Percentiles rank a stretch among this genome's conserved stretches.
Evolutionary conservation across 2,329 filamentous ascomycete genomes (phyloP).

Genomic region (Nemania serpens): DNA sequence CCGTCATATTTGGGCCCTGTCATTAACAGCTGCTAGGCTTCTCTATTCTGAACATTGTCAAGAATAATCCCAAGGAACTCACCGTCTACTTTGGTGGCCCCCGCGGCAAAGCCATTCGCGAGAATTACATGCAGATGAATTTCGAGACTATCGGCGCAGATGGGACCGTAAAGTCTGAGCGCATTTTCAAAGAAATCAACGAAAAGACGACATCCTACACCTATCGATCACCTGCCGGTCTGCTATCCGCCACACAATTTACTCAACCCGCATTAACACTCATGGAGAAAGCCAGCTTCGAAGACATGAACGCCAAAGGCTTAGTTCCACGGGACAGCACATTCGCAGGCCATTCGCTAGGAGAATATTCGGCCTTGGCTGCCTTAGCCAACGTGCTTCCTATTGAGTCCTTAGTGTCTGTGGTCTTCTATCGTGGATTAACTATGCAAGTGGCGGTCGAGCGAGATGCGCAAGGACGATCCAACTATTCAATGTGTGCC

Average conservation of each 20-base stretch:
- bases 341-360: conserved; percentile 96
- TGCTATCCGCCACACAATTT: conserved; percentile 97
- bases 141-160: conserved; percentile 97
- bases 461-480: conserved; percentile 88
- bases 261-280: conserved; percentile 95
- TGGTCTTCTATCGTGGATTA: conserved; percentile 97
- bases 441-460: conserved; percentile 99
- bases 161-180: conserved; percentile 94
- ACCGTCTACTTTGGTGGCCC: conserved; percentile 98
- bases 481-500: conserved; percentile 99
- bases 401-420: conserved; percentile 97
- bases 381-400: conserved; percentile 98
- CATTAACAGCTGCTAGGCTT: conserved; percentile 64
- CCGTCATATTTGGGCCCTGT: background rate
- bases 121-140: conserved; percentile 99
- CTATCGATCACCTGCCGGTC: conserved; percentile 90
- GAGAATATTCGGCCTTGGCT: conserved; percentile 96
- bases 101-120: conserved; percentile 93
- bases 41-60: conserved; percentile 97
- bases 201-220: conserved; percentile 96
- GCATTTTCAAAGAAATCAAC: conserved; percentile 97
- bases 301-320: conserved; percentile 95
- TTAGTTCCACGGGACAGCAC: conserved; percentile 95
- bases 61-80: conserved; percentile 98
- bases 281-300: conserved; percentile 98